Conservation (phyloP, 106 monocot species). For the Hemerocallis citrina region DNA sequence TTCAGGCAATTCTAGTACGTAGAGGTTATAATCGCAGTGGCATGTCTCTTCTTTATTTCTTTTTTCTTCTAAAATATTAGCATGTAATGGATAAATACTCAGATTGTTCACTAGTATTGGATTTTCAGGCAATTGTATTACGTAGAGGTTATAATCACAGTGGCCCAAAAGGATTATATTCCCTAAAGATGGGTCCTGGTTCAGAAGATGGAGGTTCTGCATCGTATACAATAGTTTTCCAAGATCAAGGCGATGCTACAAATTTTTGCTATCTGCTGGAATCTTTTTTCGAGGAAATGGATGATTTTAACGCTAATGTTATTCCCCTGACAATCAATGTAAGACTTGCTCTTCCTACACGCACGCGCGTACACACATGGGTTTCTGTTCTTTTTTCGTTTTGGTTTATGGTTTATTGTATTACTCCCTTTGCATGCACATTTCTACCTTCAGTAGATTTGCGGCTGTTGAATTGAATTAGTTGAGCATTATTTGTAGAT, state of each 20-base stretch:
- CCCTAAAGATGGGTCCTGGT: conserved; percentile 31
- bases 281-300: conserved; percentile 57
- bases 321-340: conserved; percentile 66
- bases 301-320: conserved; percentile 54
- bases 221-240: conserved; percentile 54
- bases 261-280: conserved; percentile 73
- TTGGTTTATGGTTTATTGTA: not conserved
- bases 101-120: not conserved
- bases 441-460: not conserved
- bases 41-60: not conserved
- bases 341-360: conserved; percentile 1
- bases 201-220: conserved; percentile 17
- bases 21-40: conserved; percentile 23
- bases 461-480: not conserved
- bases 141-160: conserved; percentile 23
- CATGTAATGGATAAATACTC: not conserved
- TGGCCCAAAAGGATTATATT: conserved; percentile 51
- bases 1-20: conserved; percentile 53
- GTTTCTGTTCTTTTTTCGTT: not conserved
- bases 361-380: too few relatives aligned
- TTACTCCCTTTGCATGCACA: not conserved
- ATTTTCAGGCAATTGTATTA: conserved; percentile 49
- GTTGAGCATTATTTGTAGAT: not conserved
- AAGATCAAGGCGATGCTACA: conserved; percentile 69
- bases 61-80: not conserved